A percentile compares a stretch with the other conserved stretches of the same genome.
Conservation (phyloP, 768 basidiomycete genomes). For the Amanita rimosa region DNA sequence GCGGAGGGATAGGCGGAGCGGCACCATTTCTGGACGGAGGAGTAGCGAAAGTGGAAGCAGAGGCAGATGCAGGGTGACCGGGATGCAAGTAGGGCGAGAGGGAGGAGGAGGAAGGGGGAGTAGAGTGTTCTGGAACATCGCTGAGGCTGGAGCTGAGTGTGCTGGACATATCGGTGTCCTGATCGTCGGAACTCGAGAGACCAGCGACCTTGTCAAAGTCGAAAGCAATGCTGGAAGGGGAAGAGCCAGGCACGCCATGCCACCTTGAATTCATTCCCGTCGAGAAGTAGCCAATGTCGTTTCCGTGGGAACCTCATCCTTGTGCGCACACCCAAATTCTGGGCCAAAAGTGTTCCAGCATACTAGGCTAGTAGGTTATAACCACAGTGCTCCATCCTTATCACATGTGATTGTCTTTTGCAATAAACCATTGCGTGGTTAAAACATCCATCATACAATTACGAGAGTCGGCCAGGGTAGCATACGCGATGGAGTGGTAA, state of each 20-base stretch:
- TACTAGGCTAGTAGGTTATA: too few species aligned
- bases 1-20: not conserved
- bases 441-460: not conserved
- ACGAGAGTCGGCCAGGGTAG: not conserved
- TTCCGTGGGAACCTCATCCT: slow-evolving; percentile 1
- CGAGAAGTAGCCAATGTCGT: not conserved
- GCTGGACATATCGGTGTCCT: slow-evolving; percentile 15
- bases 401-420: not conserved
- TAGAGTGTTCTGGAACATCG: slow-evolving; percentile 23
- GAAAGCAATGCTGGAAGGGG: slow-evolving; percentile 4
- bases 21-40: slow-evolving; percentile 1
- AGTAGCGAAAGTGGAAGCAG: slow-evolving; percentile 6
- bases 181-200: slow-evolving; percentile 6
- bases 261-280: slow-evolving; percentile 5
- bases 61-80: slow-evolving; percentile 6
- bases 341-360: too few species aligned
- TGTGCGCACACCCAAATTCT: too few species aligned
- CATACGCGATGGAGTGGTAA: not conserved
- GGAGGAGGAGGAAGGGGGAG: slow-evolving; percentile 11
- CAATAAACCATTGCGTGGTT: too few species aligned
- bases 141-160: slow-evolving; percentile 15
- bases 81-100: slow-evolving; percentile 7
- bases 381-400: not conserved
- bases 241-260: slow-evolving; percentile 3
- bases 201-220: slow-evolving; percentile 8